phyloP scores from a whole-genome alignment of 441 rosid genomes.

The Erysimum pusillum region DNA sequence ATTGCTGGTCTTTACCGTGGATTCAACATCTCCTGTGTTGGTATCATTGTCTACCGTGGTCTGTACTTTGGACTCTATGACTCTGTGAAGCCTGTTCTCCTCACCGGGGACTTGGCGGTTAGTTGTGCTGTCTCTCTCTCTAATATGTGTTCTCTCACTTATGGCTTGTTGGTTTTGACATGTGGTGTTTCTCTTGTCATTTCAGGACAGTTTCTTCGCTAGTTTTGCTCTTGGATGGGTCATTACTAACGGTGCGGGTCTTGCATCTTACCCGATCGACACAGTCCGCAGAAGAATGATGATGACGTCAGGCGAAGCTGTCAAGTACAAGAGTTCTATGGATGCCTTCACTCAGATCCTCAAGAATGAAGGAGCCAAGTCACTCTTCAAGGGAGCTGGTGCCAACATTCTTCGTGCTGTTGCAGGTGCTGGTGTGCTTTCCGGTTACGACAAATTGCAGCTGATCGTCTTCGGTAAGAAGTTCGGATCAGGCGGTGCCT shows the following conservation, averaged over 20 bases:
- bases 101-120: conserved; percentile 60
- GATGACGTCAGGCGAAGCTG: conserved; percentile 76
- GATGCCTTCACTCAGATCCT: conserved; percentile 64
- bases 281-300: conserved; percentile 78
- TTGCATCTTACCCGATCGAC: conserved; percentile 71
- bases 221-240: conserved; percentile 76
- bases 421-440: conserved; percentile 77
- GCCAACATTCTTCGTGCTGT: conserved; percentile 71
- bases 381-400: conserved; percentile 75
- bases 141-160: conserved; percentile 7
- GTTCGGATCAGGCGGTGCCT: conserved; percentile 66
- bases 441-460: conserved; percentile 75
- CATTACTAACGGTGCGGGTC: conserved; percentile 72
- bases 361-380: conserved; percentile 69
- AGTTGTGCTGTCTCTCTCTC: conserved; percentile 1
- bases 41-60: conserved; percentile 74
- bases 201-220: conserved; percentile 75
- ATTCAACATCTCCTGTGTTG: conserved; percentile 74
- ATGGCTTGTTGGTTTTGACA: not conserved
- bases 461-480: conserved; percentile 65
- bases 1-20: conserved; percentile 75
- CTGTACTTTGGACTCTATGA: conserved; percentile 74
- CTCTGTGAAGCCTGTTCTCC: conserved; percentile 66
- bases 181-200: conserved; percentile 30
- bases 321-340: conserved; percentile 67